These are phyloP conservation scores for Boletus edulis DNA, from an alignment of 768 basidiomycete species.

Conservation along the genomic window DNA sequence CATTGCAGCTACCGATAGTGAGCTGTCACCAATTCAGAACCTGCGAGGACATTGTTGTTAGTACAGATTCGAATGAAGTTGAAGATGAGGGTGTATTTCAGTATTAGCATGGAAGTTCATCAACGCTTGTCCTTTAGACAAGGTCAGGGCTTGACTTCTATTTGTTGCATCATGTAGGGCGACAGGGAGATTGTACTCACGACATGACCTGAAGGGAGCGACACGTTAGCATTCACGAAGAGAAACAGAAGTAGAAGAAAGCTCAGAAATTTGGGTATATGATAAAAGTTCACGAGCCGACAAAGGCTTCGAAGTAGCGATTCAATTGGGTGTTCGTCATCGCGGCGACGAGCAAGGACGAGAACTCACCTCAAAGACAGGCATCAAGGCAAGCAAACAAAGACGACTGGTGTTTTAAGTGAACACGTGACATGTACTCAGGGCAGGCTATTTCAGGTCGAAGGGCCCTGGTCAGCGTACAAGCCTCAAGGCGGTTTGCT, in stretches of 20 bases:
- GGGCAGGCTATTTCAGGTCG: conserved; percentile 31
- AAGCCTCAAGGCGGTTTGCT: conserved; percentile 9
- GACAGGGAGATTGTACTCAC: conserved; percentile 35
- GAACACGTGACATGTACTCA: conserved; percentile 34
- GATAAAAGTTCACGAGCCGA: conserved; percentile 62
- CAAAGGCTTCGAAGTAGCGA: conserved; percentile 80
- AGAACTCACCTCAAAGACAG: conserved; percentile 32
- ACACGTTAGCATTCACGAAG: conserved; percentile 12
- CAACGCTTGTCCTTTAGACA: conserved; percentile 70
- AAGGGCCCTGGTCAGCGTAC: background rate
- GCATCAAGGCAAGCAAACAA: no score
- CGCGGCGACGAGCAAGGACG: conserved; percentile 16
- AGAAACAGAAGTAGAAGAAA: conserved; percentile 8
- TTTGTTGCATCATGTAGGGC: conserved; percentile 58
- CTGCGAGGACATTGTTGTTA: conserved; percentile 18
- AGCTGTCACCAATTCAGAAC: background rate
- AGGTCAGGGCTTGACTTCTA: conserved; percentile 92
- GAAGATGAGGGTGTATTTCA: conserved; percentile 38
- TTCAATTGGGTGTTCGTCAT: conserved; percentile 76
- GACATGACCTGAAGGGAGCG: background rate
- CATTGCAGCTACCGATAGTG: background rate
- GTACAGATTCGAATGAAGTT: conserved; percentile 9
- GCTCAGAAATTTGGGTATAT: conserved; percentile 96
- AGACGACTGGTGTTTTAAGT: conserved; percentile 5
- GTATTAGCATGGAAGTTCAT: conserved; percentile 92